Base-by-base conservation (phyloP, 2,329 filamentous ascomycete genomes). In the Fusarium marasasianum region DNA sequence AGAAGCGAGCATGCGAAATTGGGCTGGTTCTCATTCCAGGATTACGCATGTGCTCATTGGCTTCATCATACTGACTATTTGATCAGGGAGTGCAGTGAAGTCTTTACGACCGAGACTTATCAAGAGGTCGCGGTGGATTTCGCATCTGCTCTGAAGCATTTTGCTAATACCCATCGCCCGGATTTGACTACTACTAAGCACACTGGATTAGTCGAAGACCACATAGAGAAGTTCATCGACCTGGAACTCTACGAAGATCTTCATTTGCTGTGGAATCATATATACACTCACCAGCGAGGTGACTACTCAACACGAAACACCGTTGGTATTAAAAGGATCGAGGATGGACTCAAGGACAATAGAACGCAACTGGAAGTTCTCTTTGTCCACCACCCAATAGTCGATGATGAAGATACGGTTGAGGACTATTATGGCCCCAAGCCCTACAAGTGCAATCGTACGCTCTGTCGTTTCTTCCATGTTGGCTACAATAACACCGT, bases 1-100 rank as follows among this genome's bases (percentile, higher is more conserved):
- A 50, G 66, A 15, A 68, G 0, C 7, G 15, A 62, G 2, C 35
- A 68, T 1, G 66, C 63, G 0, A 62, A 3, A 9, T 0, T 22
- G 6, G 66, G 66, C 0, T 68, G 66, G 66, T 68, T 68, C 17
- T 44, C 63, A 0, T 68, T 68, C 5, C 63, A 68, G 3, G 66
- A 68, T 3, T 68, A 68, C 2, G 66, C 66, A 0, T 68, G 66
- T 3, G 38, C 66, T 1, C 66, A 62, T 13, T 68, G 66, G 66
- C 41, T 68, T 0, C 8, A 62, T 8, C 66, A 68, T 1, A 22
- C 29, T 0, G 66, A 68, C 4, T 35, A 47, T 0, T 33, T 68
- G 14, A 62, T 68, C 22, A 3, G 1, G 17, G 63, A 62, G 1
- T 68, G 66, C 0, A 1, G 31, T 14, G 29, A 38, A 0, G 8